Evolutionary conservation across 2,329 filamentous ascomycete species (phyloP), one percentile per base, ranked within the genome.

Genomic region (Aspergillus sp.): DNA sequence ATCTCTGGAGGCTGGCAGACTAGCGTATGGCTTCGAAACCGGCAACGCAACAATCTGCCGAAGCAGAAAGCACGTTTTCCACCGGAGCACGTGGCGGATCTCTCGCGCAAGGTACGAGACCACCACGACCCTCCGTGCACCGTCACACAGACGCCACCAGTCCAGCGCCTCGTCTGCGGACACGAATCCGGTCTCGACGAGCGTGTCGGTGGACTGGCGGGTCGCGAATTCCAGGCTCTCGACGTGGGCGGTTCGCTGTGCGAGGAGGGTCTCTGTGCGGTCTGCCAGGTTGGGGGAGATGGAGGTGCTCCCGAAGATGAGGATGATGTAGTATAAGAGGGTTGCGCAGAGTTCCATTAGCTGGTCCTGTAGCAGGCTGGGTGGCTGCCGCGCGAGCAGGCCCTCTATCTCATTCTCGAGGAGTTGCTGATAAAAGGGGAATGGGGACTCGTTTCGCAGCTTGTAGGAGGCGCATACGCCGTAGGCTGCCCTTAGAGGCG

Each of bases 21-120:
- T n/a, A 16, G 11, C 14, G 14, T 38, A 29, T 7, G 6, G 25
- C 34, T 16, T 47, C 1, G 50, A 52, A 4, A 52, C 50, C 3
- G 50, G 50, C 14, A 52, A 40, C 17, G 23, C 50, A 21, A 11
- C 50, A 5, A 52, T 23, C 14, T 47, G 47, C 17, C 41, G 38
- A 25, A 52, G 47, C 25, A 44, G 41, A n/a, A 47, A 36, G n/a
- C 50, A 52, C 41, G 44, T 31, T 2, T 47, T 45, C 13, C n/a
- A 42, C 5, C 42, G 31, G 19, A 52, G 4, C 13, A 52, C 50
- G 1, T 45, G 38, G 13, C 40, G 34, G 6, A 52, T 45, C 11
- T 45, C 50, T 2, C 50, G 50, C 43, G 47, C 50, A 11, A 52
- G 23, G 23, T 52, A 52, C 1, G 50, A 52, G 9, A 47, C 21